Evolutionary conservation across 805 yeast genomes (phyloP), one percentile per base, ranked within the genome.

Genomic region (Suhomyces kilbournensis): DNA sequence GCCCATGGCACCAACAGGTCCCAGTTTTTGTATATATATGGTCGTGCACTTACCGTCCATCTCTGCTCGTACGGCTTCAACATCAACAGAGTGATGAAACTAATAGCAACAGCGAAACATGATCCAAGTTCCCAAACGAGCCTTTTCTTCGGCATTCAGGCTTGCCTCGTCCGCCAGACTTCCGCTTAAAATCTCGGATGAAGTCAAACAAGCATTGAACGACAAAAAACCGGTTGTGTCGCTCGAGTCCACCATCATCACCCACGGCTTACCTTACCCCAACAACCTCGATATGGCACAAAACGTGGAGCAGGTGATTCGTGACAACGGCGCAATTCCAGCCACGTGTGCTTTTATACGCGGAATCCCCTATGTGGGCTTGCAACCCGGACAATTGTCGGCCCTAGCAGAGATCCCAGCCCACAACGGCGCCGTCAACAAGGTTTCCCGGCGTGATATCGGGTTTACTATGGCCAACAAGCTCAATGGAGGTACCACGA

Each of bases 251-350:
- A 90, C 97, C 7, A 91, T 90, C 61, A 82, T 91, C 58, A 86
- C 96, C 6, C 97, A 90, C 70, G 97, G 97, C 0, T 75, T 90
- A 39, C 96, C 97, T 3, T 87, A 70, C 62, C 97, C 97, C 0
- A 78, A 79, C 20, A 90, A 91, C 61, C 61, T 88, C 9, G 75
- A 76, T 23, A 85, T 90, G 90, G 96, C 97, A 0, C 60, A 60
- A 28, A 67, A 73, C 1, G 96, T 88, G 0, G 96, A 90, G 66
- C 53, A 65, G 4, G 70, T 78, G 7, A 78, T 90, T 15, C 74
- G 96, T 43, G 63, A 65, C 0, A 65, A 75, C 34, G 92, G 93
- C 7, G 91, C 84, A 1, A 69, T 86, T 4, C 97, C 97, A 0
- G 97, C 97, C 0, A 89, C 97, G 0, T 82, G 86, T 52, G 96